Percentiles rank a stretch among this genome's conserved stretches.
Evolutionary conservation across 148 eudicot genomes (phyloP).

Genomic region (Cornus kousa): DNA sequence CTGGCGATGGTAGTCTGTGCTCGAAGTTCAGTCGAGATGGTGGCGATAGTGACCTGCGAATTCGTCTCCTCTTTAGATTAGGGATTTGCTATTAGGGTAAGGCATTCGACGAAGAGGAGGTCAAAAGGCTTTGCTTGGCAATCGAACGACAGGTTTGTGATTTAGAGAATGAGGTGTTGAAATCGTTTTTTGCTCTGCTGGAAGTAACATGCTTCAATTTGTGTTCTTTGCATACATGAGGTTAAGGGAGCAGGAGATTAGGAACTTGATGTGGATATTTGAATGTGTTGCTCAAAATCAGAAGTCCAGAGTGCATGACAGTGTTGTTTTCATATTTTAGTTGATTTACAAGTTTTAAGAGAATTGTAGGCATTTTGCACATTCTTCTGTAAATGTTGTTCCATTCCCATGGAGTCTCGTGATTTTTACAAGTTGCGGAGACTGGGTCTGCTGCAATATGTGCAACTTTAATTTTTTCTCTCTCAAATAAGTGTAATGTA

Average conservation of each 20-base stretch:
- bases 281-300: slow-evolving; percentile 99
- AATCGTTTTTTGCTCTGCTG: background rate
- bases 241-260: slow-evolving; percentile 94
- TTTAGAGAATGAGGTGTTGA: background rate
- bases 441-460: background rate
- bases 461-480: background rate
- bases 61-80: too few species aligned
- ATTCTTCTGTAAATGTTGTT: slow-evolving; percentile 19
- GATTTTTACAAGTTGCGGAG: background rate
- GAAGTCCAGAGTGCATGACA: slow-evolving; percentile 92
- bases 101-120: slow-evolving; percentile 98
- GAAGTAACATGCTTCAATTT: background rate
- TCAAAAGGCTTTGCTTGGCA: slow-evolving; percentile 85
- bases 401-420: background rate
- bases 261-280: slow-evolving; percentile 99
- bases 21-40: too few species aligned
- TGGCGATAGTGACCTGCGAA: too few species aligned
- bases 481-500: background rate
- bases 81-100: slow-evolving; percentile 15
- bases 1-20: too few species aligned
- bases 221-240: slow-evolving; percentile 66
- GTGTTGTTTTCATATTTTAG: slow-evolving; percentile 94
- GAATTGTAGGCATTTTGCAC: background rate
- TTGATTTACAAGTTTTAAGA: background rate
- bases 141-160: slow-evolving; percentile 87